Evolutionary conservation across 257 asterid species (phyloP).

Genomic region (Nicotiana sylvestris): DNA sequence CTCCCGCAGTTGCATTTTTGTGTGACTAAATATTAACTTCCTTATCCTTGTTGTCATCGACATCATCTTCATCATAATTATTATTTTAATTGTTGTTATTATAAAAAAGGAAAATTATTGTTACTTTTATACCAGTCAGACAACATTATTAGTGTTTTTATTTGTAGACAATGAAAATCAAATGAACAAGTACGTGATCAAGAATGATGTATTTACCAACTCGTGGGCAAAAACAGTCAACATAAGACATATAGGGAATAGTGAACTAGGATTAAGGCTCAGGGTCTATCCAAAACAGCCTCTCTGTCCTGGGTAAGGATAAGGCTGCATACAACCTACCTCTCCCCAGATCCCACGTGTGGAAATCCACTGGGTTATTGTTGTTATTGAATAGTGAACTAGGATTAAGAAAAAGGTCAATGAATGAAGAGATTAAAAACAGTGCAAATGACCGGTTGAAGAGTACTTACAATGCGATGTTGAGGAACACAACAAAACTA

Average conservation of each 20-base stretch:
- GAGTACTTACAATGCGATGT: constrained; percentile 66
- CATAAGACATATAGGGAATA: neutral
- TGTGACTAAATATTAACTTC: neutral
- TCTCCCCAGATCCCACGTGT: too few relatives aligned
- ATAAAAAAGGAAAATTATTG: neutral
- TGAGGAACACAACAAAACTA: constrained; percentile 53
- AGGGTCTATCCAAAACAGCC: too few relatives aligned
- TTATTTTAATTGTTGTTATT: neutral
- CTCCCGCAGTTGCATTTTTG: neutral
- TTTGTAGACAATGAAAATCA: neutral
- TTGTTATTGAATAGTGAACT: neutral
- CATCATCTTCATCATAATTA: neutral
- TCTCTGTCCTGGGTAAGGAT: too few relatives aligned
- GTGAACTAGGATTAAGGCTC: neutral
- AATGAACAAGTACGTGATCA: neutral
- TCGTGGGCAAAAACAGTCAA: neutral
- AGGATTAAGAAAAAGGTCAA: neutral
- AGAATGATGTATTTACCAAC: neutral
- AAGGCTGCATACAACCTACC: too few relatives aligned
- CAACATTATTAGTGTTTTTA: neutral
- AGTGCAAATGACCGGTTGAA: neutral
- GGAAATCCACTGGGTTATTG: too few relatives aligned
- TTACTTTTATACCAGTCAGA: neutral
- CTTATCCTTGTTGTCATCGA: neutral
- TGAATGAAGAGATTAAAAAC: neutral